Base-by-base conservation (phyloP, 2,329 filamentous ascomycete species). In the Daldinia sp. region DNA sequence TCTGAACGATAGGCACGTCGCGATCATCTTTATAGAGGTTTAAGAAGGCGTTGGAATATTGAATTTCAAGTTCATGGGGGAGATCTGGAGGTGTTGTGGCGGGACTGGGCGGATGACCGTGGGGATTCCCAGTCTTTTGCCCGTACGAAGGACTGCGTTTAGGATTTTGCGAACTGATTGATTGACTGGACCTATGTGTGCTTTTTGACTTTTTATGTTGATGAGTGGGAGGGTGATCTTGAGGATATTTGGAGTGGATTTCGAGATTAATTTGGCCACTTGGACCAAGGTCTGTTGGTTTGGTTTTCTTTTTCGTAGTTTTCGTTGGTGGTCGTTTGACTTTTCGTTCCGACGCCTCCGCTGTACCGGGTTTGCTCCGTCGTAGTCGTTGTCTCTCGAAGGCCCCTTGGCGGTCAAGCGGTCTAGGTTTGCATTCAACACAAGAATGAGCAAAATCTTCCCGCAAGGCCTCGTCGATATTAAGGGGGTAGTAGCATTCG, bases 401-500 rank as follows among this genome's bases (percentile, higher is more conserved):
- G 67, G 96, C 95, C 75, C 89, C 87, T 77, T 90, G 88, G 57
- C 85, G 84, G 78, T 98, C 92, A 75, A 98, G 81, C 18, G 83
- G 82, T 70, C 94, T 88, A 18, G 94, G 94, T 68, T 92, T 89
- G 83, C 96, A 99, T 75, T 97, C 93, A 75, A 90, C 89, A 82
- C 96, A 99, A 63, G 91, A 93, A 83, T 99, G 95, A 63, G 92
- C 86, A 76, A 91, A 92, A 75, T 89, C 86, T 66, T 88, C 86
- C 84, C 91, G 81, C 79, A 94, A 82, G 82, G 92, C 86, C 85
- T 92, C 86, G 79, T 90, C 87, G 78, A 89, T 87, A 74, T 93
- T 92, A 71, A 88, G 80, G 23, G 88, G 88, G 79, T 98, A 98
- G 82, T 97, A 98, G 82, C 96, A 99, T 79, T 94, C 91, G 76